These are phyloP conservation scores for Epichloe baconii DNA, from an alignment of 2,329 filamentous ascomycete species.

Conservation along the genomic window DNA sequence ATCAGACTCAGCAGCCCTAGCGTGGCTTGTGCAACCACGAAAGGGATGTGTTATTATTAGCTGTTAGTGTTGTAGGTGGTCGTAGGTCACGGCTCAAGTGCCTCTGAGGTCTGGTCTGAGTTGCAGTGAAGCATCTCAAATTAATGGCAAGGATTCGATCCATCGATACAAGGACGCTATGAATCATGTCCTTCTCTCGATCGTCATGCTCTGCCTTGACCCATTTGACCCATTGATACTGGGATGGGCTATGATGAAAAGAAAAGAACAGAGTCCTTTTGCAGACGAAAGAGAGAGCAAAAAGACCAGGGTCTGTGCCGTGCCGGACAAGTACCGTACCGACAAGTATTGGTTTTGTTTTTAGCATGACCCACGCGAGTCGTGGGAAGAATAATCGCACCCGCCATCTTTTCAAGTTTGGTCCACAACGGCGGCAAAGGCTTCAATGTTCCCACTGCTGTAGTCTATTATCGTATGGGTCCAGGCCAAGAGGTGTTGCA, in stretches of 20 bases:
- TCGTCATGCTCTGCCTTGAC: neutral
- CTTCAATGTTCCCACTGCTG: neutral
- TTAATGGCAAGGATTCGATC: neutral
- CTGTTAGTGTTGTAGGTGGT: neutral
- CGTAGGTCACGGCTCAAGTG: neutral
- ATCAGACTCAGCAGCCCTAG: neutral
- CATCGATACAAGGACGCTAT: neutral
- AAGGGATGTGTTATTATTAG: neutral
- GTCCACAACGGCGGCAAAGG: neutral
- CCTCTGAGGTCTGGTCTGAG: neutral
- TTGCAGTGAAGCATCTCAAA: neutral
- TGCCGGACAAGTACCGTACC: neutral
- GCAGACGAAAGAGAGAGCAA: neutral
- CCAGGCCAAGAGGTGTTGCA: slow-evolving; percentile 2
- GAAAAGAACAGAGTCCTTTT: neutral
- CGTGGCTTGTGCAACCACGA: slow-evolving; percentile 2
- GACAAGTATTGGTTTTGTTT: neutral
- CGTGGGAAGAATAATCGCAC: neutral
- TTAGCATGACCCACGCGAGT: slow-evolving; percentile 1
- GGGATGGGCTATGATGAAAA: neutral
- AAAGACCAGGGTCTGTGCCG: neutral
- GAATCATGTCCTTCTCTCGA: neutral
- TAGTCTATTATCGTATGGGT: neutral
- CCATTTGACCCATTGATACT: neutral
- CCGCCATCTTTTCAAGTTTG: neutral